Percentiles rank a stretch among this genome's conserved stretches.
phyloP scores from a whole-genome alignment of 2,329 filamentous ascomycete genomes.

The Penicillium sclerotigenum region DNA sequence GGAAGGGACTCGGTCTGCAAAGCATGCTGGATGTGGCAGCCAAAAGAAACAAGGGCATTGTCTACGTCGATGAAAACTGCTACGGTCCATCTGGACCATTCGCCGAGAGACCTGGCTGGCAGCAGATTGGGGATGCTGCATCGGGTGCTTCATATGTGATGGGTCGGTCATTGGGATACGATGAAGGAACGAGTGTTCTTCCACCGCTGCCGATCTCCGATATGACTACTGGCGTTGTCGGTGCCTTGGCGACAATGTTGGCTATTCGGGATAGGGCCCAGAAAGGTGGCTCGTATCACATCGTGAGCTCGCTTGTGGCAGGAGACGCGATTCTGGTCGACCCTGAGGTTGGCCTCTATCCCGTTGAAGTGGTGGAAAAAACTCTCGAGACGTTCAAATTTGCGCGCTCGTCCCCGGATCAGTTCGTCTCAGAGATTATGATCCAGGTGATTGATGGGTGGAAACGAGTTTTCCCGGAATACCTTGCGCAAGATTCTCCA shows the following conservation, averaged over 20 bases:
- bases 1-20: slow-evolving; percentile 34
- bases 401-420: slow-evolving; percentile 13
- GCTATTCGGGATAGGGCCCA: slow-evolving; percentile 16
- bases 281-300: slow-evolving; percentile 21
- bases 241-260: slow-evolving; percentile 14
- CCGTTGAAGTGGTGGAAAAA: slow-evolving; percentile 1
- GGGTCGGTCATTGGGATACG: slow-evolving; percentile 32
- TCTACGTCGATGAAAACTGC: slow-evolving; percentile 52
- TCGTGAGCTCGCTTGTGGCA: slow-evolving; percentile 29
- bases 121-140: slow-evolving; percentile 50
- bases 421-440: slow-evolving; percentile 16
- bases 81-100: slow-evolving; percentile 51
- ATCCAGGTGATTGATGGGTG: slow-evolving; percentile 13
- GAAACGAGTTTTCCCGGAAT: slow-evolving; percentile 14
- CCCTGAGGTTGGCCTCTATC: slow-evolving; percentile 35
- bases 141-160: slow-evolving; percentile 40
- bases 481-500: slow-evolving; percentile 14
- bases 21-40: slow-evolving; percentile 42
- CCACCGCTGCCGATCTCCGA: slow-evolving; percentile 24
- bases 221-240: slow-evolving; percentile 23
- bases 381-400: slow-evolving; percentile 11
- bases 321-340: slow-evolving; percentile 32
- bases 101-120: slow-evolving; percentile 49
- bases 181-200: slow-evolving; percentile 16
- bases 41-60: slow-evolving; percentile 43